Evolutionary conservation across 176 grass and related monocot species (phyloP).

Genomic region (Juncus effusus): DNA sequence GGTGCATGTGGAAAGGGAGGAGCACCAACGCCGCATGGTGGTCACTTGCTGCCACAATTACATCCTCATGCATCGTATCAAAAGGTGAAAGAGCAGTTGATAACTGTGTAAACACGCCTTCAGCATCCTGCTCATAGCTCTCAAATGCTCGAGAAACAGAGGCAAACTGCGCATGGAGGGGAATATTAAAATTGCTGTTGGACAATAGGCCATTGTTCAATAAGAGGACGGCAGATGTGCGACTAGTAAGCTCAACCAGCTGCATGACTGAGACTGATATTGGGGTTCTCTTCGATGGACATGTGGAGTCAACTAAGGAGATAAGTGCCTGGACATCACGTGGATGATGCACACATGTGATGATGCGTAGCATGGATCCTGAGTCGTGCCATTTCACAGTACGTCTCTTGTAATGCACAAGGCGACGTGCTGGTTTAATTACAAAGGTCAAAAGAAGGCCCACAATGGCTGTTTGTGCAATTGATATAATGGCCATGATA

Average conservation of each 20-base stretch:
- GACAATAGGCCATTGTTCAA: constrained; percentile 25
- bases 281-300: constrained; percentile 37
- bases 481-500: constrained; percentile 64
- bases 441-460: constrained; percentile 42
- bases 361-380: constrained; percentile 48
- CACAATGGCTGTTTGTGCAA: constrained; percentile 44
- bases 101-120: constrained; percentile 35
- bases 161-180: constrained; percentile 45
- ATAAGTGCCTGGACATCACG: constrained; percentile 49
- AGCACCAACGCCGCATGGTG: constrained; percentile 55
- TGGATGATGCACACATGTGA: constrained; percentile 49
- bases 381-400: constrained; percentile 49
- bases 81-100: constrained; percentile 50
- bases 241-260: constrained; percentile 65
- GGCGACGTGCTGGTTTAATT: constrained; percentile 47
- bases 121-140: constrained; percentile 42
- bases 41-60: constrained; percentile 48
- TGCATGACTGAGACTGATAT: constrained; percentile 48
- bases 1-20: constrained; percentile 84
- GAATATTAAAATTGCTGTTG: constrained; percentile 11
- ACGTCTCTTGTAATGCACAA: constrained; percentile 67
- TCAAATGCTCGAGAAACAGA: constrained; percentile 57
- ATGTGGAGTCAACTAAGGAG: constrained; percentile 42
- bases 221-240: constrained; percentile 48
- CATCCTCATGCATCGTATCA: constrained; percentile 66